Conservation (phyloP, 129 eudicot genomes). For the Calendula officinalis region DNA sequence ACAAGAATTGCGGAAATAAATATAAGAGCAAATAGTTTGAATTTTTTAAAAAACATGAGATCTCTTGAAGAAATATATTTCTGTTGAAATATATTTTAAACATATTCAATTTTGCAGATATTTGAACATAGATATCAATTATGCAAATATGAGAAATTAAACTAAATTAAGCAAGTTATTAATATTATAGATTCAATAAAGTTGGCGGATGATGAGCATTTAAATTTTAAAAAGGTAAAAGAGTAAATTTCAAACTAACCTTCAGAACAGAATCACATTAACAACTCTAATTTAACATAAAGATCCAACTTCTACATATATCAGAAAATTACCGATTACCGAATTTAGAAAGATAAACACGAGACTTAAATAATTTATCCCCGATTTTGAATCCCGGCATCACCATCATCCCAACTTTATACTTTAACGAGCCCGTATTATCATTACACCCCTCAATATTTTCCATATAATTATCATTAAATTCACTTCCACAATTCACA, state of each 20-base stretch:
- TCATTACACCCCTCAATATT: slow-evolving; percentile 44
- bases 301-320: slow-evolving; percentile 16
- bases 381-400: slow-evolving; percentile 63
- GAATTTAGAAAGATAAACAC: slow-evolving; percentile 48
- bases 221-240: not conserved
- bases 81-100: no score
- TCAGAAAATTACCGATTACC: slow-evolving; percentile 15
- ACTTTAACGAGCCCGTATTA: slow-evolving; percentile 24
- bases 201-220: no score
- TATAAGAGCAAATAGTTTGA: no score
- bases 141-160: no score
- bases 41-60: no score
- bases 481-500: slow-evolving; percentile 49
- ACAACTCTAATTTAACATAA: slow-evolving; percentile 15
- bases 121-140: no score
- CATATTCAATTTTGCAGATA: no score
- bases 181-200: no score
- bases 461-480: slow-evolving; percentile 56
- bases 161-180: no score
- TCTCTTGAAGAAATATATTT: no score
- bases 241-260: slow-evolving; percentile 13
- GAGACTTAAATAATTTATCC: slow-evolving; percentile 41
- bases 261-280: slow-evolving; percentile 22
- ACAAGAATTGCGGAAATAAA: no score
- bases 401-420: slow-evolving; percentile 65